A percentile compares a stretch with the other conserved stretches of the same genome.
phyloP scores from a whole-genome alignment of 148 eudicot species.

The Chenopodium formosanum region DNA sequence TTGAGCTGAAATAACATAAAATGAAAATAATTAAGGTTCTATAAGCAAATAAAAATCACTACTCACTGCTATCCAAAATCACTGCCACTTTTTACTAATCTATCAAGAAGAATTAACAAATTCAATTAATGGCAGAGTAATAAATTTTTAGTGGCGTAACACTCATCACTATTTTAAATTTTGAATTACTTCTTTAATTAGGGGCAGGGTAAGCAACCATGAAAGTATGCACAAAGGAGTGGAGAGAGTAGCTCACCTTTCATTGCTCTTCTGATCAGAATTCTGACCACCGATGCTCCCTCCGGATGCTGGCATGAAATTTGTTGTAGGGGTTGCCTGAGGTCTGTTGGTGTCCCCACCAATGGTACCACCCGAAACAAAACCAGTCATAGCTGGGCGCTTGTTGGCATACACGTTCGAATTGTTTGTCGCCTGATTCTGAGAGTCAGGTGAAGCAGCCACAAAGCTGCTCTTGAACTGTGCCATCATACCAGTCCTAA shows the following conservation, averaged over 20 bases:
- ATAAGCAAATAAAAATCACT: background rate
- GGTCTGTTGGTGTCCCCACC: constrained; percentile 62
- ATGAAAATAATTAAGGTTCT: background rate
- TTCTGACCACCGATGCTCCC: constrained; percentile 37
- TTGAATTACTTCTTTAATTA: background rate
- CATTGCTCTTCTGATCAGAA: constrained; percentile 42
- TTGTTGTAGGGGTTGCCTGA: constrained; percentile 35
- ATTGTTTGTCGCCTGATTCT: constrained; percentile 43
- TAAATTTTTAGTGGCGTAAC: background rate
- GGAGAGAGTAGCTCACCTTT: constrained; percentile 40
- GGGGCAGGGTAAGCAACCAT: background rate
- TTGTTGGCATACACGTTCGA: constrained; percentile 39
- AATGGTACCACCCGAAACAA: constrained; percentile 89
- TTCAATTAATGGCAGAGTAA: background rate
- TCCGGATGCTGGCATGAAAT: constrained; percentile 37
- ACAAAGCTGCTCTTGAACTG: constrained; percentile 80
- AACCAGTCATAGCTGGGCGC: constrained; percentile 61
- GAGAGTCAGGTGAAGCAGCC: constrained; percentile 70
- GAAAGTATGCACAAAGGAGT: background rate
- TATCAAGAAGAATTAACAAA: background rate
- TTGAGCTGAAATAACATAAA: constrained; percentile 39
- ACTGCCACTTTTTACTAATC: background rate
- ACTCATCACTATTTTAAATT: background rate
- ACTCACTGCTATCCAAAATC: background rate
- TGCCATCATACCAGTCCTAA: constrained; percentile 76